phyloP scores from a whole-genome alignment of 257 asterid species.

The Nicotiana otophora region DNA sequence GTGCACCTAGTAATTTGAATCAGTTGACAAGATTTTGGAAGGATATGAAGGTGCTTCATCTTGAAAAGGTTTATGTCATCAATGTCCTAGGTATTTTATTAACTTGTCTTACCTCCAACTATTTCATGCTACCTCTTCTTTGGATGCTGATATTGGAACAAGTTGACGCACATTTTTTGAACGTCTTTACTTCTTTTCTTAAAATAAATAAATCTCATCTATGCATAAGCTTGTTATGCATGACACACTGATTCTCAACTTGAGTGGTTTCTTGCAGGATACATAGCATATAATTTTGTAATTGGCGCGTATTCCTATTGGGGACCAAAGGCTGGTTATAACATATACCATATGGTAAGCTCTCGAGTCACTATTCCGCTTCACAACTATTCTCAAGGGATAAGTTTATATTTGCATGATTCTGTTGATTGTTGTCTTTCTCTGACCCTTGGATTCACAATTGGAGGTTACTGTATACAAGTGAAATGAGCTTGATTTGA shows the following conservation, averaged over 20 bases:
- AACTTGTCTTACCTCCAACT: slow-evolving; percentile 11
- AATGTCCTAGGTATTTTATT: slow-evolving; percentile 74
- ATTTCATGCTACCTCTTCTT: slow-evolving; percentile 18
- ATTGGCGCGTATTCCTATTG: slow-evolving; percentile 97
- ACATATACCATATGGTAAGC: slow-evolving; percentile 85
- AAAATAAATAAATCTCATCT: neutral
- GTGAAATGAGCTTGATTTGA: neutral
- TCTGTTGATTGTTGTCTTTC: neutral
- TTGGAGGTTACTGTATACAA: neutral
- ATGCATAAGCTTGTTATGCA: neutral
- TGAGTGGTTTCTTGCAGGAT: slow-evolving; percentile 47
- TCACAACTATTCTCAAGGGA: neutral
- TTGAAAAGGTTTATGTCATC: slow-evolving; percentile 68
- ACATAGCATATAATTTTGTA: slow-evolving; percentile 91
- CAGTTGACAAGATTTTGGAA: slow-evolving; percentile 35
- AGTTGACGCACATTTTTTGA: slow-evolving; percentile 3
- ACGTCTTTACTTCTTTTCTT: neutral
- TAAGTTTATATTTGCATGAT: neutral
- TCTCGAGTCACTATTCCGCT: neutral
- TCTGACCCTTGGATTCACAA: neutral
- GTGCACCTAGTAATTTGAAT: slow-evolving; percentile 9
- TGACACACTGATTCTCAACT: neutral
- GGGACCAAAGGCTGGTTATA: slow-evolving; percentile 99
- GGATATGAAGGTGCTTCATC: slow-evolving; percentile 64
- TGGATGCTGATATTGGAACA: neutral